phyloP scores from a whole-genome alignment of 1,139 yeast species.

The Debaryomycetaceae sp. region DNA sequence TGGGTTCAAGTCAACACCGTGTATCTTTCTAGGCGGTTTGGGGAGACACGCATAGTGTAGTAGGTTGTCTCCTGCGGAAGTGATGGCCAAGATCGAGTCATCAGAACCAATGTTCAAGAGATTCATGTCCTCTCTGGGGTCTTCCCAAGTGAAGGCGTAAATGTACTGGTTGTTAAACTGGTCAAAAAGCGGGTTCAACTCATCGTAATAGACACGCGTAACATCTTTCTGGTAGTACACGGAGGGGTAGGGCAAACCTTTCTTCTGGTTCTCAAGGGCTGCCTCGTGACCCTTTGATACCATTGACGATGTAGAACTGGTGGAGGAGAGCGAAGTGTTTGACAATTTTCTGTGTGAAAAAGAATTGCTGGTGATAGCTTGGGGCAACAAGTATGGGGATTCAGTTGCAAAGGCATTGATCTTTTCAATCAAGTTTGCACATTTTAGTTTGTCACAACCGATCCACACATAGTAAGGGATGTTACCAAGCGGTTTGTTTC shows the following conservation, averaged over 20 bases:
- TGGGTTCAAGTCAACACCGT: constrained; percentile 83
- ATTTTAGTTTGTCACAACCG: constrained; percentile 68
- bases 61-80: constrained; percentile 83
- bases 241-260: constrained; percentile 73
- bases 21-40: constrained; percentile 69
- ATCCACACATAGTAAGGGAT: constrained; percentile 83
- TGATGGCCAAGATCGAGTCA: constrained; percentile 76
- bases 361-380: constrained; percentile 14
- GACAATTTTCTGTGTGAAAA: no score
- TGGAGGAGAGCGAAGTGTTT: constrained; percentile 10
- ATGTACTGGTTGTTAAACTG: constrained; percentile 77
- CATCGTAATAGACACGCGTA: constrained; percentile 80
- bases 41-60: constrained; percentile 69
- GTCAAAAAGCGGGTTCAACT: constrained; percentile 58
- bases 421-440: constrained; percentile 56
- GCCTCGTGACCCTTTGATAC: constrained; percentile 74
- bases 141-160: constrained; percentile 89
- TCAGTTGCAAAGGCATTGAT: constrained; percentile 74
- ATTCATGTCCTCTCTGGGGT: constrained; percentile 73
- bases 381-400: constrained; percentile 74
- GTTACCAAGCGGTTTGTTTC: constrained; percentile 60
- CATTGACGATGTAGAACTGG: constrained; percentile 19
- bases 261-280: constrained; percentile 56
- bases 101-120: constrained; percentile 56
- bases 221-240: constrained; percentile 70